Base-by-base conservation (phyloP, 2,329 filamentous ascomycete genomes). In the Epichloe uncinata region DNA sequence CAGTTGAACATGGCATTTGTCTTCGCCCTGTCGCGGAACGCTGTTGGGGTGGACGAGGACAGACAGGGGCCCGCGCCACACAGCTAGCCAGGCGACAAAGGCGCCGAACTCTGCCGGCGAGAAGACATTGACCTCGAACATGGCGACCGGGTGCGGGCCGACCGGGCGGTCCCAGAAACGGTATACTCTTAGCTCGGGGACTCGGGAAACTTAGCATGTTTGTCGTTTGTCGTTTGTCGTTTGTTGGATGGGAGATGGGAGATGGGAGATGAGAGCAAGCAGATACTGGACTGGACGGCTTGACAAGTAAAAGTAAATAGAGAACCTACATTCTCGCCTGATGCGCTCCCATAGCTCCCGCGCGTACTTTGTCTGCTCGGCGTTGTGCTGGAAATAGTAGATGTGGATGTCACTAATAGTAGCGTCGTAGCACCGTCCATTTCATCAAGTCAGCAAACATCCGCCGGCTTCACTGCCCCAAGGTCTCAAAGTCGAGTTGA, bases 101-200 rank as follows among this genome's bases (percentile, higher is more conserved):
- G 90, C 89, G 0, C 89, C 89, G 60, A 95, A 95, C 64, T 95
- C 86, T 3, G 80, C 82, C 0, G 89, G 90, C 0, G 83, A 88
- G 64, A 91, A 87, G 18, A 95, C 43, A 57, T 94, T 94, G 43
- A 95, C 87, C 67, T 96, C 90, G 59, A 95, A 95, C 88, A 95
- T 95, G 48, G 82, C 85, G 0, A 88, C 66, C 0, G 85, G 82
- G 63, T 95, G 89, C 0, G 89, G 89, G 0, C 89, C 90, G 30
- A 95, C 66, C 0, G 89, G 87, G 13, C 70, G 67, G 56, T 93
- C 84, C 77, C 80, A 94, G 56, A 95, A 71, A 13, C 66, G 73
- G 63, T 95, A 95, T 58, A 94, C 84, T 49, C 88, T 78, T 16
- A 95, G 72, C 63, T 95, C 89, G 8, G 89, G 88, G 60, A 95